Evolutionary conservation across 1,284 basidiomycete species (phyloP).

Genomic region (Phenoliferia sp.): DNA sequence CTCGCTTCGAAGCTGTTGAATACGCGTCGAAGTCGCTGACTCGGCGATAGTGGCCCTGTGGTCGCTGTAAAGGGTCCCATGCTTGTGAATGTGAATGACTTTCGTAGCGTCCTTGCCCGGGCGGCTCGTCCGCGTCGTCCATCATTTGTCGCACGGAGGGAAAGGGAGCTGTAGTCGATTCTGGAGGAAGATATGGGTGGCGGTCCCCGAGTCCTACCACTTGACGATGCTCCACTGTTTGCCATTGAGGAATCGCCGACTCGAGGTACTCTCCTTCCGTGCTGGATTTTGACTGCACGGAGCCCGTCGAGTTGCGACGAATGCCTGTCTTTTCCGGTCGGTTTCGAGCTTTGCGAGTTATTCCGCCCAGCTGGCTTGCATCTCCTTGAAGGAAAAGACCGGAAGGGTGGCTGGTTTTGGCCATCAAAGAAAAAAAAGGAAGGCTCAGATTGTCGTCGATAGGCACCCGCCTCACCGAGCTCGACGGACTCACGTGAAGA

Average conservation of each 20-base stretch:
- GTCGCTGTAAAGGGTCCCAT: background rate
- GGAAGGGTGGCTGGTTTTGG: slow-evolving; percentile 25
- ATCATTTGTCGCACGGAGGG: background rate
- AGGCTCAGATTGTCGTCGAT: background rate
- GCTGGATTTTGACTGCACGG: background rate
- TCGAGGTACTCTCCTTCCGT: background rate
- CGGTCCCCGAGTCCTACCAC: slow-evolving; percentile 4
- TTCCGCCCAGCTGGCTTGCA: slow-evolving; percentile 11
- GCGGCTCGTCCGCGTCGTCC: background rate
- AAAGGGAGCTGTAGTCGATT: background rate
- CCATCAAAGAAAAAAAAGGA: background rate
- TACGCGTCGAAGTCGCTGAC: background rate
- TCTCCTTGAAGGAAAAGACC: slow-evolving; percentile 23
- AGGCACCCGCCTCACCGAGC: background rate
- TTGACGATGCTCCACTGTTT: background rate
- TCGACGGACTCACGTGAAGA: slow-evolving; percentile 19
- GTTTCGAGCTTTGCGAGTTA: slow-evolving; percentile 16
- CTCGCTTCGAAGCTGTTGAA: background rate
- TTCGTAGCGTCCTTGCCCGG: background rate
- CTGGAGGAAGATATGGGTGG: background rate
- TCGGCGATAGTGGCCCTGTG: background rate
- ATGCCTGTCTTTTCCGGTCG: slow-evolving; percentile 3
- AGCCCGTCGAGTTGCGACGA: background rate
- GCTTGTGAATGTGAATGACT: background rate
- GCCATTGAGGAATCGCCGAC: slow-evolving; percentile 1